Evolutionary conservation across 495 filamentous ascomycete species (phyloP).

Genomic region (Glutinoglossum americanum): DNA sequence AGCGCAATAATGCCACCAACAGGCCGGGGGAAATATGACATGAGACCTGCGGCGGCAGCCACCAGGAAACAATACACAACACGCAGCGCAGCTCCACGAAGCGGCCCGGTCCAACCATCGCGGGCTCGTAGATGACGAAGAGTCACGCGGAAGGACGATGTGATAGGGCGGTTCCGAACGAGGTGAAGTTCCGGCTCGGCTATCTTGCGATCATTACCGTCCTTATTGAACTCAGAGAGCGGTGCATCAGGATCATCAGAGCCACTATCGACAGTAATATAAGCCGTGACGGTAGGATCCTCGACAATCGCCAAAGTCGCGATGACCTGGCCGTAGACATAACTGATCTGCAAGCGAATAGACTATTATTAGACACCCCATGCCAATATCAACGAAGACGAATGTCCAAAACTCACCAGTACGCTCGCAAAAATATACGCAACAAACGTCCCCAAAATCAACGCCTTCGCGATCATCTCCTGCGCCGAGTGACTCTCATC

Average conservation of each 20-base stretch:
- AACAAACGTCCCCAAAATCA: not conserved
- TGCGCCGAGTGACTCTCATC: not conserved
- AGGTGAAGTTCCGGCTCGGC: conserved; percentile 18
- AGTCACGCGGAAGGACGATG: conserved; percentile 32
- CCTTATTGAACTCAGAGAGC: conserved; percentile 6
- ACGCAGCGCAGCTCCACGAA: conserved; percentile 15
- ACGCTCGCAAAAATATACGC: not conserved
- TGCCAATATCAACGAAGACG: not conserved
- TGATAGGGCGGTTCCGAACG: conserved; percentile 31
- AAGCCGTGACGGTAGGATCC: conserved; percentile 34
- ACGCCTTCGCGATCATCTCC: not conserved
- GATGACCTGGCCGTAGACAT: conserved; percentile 36
- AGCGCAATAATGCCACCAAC: conserved; percentile 20
- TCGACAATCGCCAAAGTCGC: conserved; percentile 40
- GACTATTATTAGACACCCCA: not conserved
- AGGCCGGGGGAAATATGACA: conserved; percentile 4
- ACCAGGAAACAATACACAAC: not conserved
- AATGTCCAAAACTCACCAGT: not conserved
- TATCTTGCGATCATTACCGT: conserved; percentile 4
- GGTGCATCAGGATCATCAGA: conserved; percentile 13
- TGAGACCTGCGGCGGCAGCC: not conserved
- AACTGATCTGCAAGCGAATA: conserved; percentile 21
- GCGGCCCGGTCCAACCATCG: conserved; percentile 29
- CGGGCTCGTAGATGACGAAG: conserved; percentile 32
- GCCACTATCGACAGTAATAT: conserved; percentile 15